Evolutionary conservation across 2,329 filamentous ascomycete genomes (phyloP), one percentile per base, ranked within the genome.

Genomic region (Grosmannia huntii): DNA sequence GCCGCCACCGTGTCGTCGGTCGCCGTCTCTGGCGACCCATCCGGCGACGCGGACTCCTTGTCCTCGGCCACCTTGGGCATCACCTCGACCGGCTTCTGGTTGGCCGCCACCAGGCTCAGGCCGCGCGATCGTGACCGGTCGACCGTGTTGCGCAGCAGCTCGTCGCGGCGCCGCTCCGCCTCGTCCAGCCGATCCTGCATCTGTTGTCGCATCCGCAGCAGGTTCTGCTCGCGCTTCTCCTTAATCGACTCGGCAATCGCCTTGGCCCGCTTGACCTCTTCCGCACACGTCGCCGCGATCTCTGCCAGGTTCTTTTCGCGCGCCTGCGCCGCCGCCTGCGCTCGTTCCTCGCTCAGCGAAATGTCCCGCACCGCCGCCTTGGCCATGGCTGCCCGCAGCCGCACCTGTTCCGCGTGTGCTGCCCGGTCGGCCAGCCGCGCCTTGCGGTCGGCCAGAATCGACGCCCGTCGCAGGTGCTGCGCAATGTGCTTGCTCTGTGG

Each of bases 111-210:
- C 50, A 75, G 67, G 64, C 81, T 84, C 63, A 77, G 75, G 59
- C 76, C 79, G 58, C 80, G 61, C 79, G 77, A 4, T 63, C 63
- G 51, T 62, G 65, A 68, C 75, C 73, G 72, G 63, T 75, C 72
- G 69, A 75, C 77, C 68, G 77, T 75, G 68, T 75, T 79, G 64
- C 81, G 73, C 61, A 86, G 70, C 62, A 87, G 69, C 72, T 86
- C 80, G 67, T 85, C 80, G 60, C 88, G 77, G 65, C 89, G 79
- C 68, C 76, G 81, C 69, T 91, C 86, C 0, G 87, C 89, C 66
- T 91, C 88, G 36, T 87, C 86, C 65, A 89, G 79, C 62, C 86
- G 83, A 72, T 90, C 87, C 68, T 91, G 86, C 78, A 91, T 90
- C 68, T 90, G 86, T 55, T 81, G 72, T 62, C 83, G 82, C 68